These are phyloP conservation scores for Paecilomyces niveus DNA, from an alignment of 2,329 filamentous ascomycete species.

Conservation along the genomic window DNA sequence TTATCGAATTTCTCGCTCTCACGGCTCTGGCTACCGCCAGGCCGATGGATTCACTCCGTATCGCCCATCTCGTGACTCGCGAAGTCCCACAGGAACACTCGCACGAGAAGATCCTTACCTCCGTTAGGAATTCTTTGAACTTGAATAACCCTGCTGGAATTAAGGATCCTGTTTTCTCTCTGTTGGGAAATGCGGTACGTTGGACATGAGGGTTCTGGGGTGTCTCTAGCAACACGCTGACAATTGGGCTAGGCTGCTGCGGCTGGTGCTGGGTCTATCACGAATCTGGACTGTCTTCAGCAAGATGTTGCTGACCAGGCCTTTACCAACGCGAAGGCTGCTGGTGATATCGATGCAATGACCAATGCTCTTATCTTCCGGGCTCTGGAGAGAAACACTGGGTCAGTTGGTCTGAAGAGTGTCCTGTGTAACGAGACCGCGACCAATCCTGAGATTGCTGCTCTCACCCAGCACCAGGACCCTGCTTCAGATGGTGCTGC, in stretches of 20 bases:
- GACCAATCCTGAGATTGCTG: slow-evolving; percentile 59
- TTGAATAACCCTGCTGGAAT: slow-evolving; percentile 45
- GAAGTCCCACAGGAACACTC: slow-evolving; percentile 54
- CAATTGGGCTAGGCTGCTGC: slow-evolving; percentile 32
- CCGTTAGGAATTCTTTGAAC: slow-evolving; percentile 38
- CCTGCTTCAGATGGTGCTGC: slow-evolving; percentile 53
- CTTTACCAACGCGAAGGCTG: slow-evolving; percentile 53
- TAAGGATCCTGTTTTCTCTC: slow-evolving; percentile 44
- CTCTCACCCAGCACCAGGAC: slow-evolving; percentile 60
- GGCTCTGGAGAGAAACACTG: slow-evolving; percentile 56
- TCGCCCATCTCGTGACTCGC: slow-evolving; percentile 18
- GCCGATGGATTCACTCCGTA: background rate
- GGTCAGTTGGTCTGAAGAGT: slow-evolving; percentile 49
- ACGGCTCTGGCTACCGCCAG: slow-evolving; percentile 1
- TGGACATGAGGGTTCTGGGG: background rate
- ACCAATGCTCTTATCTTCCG: slow-evolving; percentile 48
- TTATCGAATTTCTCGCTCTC: slow-evolving; percentile 2
- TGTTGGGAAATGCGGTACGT: slow-evolving; percentile 42
- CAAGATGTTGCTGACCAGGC: slow-evolving; percentile 52
- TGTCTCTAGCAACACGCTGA: background rate
- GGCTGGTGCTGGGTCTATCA: slow-evolving; percentile 42
- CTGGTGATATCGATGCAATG: slow-evolving; percentile 48
- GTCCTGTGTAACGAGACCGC: slow-evolving; percentile 52
- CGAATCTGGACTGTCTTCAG: slow-evolving; percentile 53
- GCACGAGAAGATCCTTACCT: slow-evolving; percentile 44